These are phyloP conservation scores for Millerozyma acaciae DNA, from an alignment of 805 yeast genomes.

Conservation along the genomic window DNA sequence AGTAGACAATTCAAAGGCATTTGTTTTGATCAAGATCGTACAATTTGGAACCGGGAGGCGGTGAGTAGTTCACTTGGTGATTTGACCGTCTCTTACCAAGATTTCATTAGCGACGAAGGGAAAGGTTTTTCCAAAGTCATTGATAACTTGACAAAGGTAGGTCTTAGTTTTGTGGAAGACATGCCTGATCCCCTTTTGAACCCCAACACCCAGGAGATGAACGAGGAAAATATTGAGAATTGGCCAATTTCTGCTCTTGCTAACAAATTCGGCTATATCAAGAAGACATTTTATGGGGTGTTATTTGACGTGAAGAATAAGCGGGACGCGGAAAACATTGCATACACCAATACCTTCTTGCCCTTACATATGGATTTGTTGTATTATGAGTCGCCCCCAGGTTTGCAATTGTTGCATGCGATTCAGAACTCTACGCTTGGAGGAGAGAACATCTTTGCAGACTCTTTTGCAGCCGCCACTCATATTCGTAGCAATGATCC, in stretches of 20 bases:
- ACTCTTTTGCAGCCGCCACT: constrained; percentile 62
- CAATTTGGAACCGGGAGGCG: constrained; percentile 37
- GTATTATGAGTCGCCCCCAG: constrained; percentile 80
- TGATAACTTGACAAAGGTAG: constrained; percentile 48
- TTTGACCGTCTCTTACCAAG: constrained; percentile 31
- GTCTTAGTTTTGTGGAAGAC: constrained; percentile 52
- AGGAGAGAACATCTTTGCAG: constrained; percentile 68
- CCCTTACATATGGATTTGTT: constrained; percentile 77
- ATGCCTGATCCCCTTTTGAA: constrained; percentile 42
- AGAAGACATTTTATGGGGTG: constrained; percentile 67
- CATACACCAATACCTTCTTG: constrained; percentile 58
- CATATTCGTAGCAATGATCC: constrained; percentile 54
- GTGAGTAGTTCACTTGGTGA: constrained; percentile 17
- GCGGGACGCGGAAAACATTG: constrained; percentile 57
- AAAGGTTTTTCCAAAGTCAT: constrained; percentile 36
- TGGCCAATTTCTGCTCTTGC: constrained; percentile 44
- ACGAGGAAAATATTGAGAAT: constrained; percentile 37
- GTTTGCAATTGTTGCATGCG: constrained; percentile 65
- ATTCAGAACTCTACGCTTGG: constrained; percentile 53
- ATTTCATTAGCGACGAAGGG: constrained; percentile 33
- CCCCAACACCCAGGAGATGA: constrained; percentile 22
- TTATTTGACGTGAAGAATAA: constrained; percentile 61
- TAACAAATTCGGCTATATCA: constrained; percentile 60
- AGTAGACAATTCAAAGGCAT: constrained; percentile 34
- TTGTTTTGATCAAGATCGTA: constrained; percentile 28